Evolutionary conservation across 192 early-diverging fungal species (phyloP).

Genomic region (Polychytrium aggregatum): DNA sequence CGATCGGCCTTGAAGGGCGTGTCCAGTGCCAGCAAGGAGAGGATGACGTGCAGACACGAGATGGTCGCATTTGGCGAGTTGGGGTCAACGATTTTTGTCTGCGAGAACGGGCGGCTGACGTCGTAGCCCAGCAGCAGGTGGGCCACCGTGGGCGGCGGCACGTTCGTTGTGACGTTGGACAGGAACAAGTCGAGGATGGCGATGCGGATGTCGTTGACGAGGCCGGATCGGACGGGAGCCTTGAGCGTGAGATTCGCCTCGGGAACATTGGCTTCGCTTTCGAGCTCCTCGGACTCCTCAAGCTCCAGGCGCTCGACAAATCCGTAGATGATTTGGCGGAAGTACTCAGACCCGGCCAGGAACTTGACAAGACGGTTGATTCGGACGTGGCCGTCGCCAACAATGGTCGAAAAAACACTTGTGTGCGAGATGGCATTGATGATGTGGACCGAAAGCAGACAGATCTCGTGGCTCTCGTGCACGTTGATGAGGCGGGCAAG

Average conservation of each 20-base stretch:
- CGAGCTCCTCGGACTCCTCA: constrained; percentile 43
- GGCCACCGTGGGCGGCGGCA: constrained; percentile 60
- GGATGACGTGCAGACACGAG: constrained; percentile 19
- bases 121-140: constrained; percentile 87
- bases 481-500: constrained; percentile 64
- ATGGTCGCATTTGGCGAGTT: constrained; percentile 16
- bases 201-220: constrained; percentile 54
- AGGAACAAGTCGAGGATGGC: constrained; percentile 80
- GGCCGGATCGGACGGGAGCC: no score
- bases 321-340: constrained; percentile 61
- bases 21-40: constrained; percentile 23
- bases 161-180: constrained; percentile 47
- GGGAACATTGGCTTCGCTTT: no score
- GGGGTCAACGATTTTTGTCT: constrained; percentile 27
- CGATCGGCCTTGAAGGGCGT: constrained; percentile 5
- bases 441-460: constrained; percentile 58
- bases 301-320: constrained; percentile 65
- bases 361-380: constrained; percentile 67
- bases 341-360: constrained; percentile 47
- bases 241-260: no score
- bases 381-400: constrained; percentile 19
- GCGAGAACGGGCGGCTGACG: constrained; percentile 23
- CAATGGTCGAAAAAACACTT: constrained; percentile 44
- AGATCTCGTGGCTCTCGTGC: constrained; percentile 55
- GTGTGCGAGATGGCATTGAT: constrained; percentile 64